These are phyloP conservation scores for Aspergillus neotritici DNA, from an alignment of 2,329 filamentous ascomycete species.

Conservation along the genomic window DNA sequence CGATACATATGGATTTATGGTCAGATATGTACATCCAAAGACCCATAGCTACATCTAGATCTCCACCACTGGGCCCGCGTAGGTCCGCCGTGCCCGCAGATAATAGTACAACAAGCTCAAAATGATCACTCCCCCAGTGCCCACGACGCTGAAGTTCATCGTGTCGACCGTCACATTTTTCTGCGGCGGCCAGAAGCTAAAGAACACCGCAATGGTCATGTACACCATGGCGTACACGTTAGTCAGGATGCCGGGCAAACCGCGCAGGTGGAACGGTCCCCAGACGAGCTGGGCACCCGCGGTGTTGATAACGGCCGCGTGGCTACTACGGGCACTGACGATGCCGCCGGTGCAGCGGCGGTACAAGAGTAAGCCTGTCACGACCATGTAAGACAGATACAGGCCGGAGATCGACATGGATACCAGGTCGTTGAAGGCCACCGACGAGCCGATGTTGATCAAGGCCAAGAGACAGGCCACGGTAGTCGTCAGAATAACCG, in stretches of 20 bases:
- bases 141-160: constrained; percentile 46
- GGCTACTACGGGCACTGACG: constrained; percentile 11
- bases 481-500: constrained; percentile 22
- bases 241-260: constrained; percentile 36
- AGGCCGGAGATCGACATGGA: constrained; percentile 30
- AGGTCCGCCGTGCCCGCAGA: constrained; percentile 30
- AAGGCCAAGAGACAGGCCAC: constrained; percentile 26
- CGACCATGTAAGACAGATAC: constrained; percentile 27
- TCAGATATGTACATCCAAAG: too few relatives aligned
- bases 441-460: constrained; percentile 30
- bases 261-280: constrained; percentile 26
- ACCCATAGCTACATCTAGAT: not conserved
- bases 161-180: constrained; percentile 33
- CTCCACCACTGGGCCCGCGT: constrained; percentile 28
- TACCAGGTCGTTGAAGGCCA: constrained; percentile 30
- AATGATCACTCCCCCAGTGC: constrained; percentile 38
- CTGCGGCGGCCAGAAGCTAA: constrained; percentile 44
- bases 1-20: too few relatives aligned
- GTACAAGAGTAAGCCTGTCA: constrained; percentile 23
- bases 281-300: constrained; percentile 25
- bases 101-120: constrained; percentile 39
- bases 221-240: constrained; percentile 44
- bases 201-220: constrained; percentile 44
- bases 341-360: constrained; percentile 22
- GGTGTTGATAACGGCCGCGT: constrained; percentile 19